These are phyloP conservation scores for Sarocladiaceae sp. DNA, from an alignment of 2,329 filamentous ascomycete genomes.

Conservation along the genomic window DNA sequence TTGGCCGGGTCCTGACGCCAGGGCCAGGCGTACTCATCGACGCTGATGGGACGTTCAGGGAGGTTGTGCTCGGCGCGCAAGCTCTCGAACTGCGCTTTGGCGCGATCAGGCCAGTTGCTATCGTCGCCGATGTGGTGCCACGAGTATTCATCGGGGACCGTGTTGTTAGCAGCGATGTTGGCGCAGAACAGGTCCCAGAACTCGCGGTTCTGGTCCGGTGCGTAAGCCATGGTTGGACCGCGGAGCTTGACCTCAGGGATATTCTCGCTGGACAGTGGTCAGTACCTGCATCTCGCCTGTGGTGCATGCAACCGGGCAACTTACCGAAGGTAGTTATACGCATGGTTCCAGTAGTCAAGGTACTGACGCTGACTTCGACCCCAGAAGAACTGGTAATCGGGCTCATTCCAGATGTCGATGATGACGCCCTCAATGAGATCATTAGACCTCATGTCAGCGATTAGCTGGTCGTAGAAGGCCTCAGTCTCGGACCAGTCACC, in stretches of 20 bases:
- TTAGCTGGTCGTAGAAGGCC: conserved; percentile 8
- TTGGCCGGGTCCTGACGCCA: conserved; percentile 6
- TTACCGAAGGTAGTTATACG: conserved; percentile 8
- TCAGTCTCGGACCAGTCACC: conserved; percentile 11
- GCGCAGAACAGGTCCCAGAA: conserved; percentile 34
- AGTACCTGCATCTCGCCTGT: too few species aligned
- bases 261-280: background rate
- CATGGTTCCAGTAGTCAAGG: conserved; percentile 10
- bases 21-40: conserved; percentile 11
- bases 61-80: background rate
- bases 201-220: conserved; percentile 24
- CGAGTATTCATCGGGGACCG: conserved; percentile 35
- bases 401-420: conserved; percentile 14
- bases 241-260: conserved; percentile 21
- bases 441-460: conserved; percentile 9
- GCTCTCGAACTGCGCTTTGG: background rate
- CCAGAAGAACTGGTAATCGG: conserved; percentile 11
- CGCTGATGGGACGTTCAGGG: conserved; percentile 1
- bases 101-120: conserved; percentile 1
- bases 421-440: conserved; percentile 7
- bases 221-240: conserved; percentile 30
- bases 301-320: too few species aligned
- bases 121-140: conserved; percentile 26
- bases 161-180: conserved; percentile 27
- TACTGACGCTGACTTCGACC: conserved; percentile 10